Base-by-base conservation (phyloP, 768 basidiomycete genomes). In the Hygrophorus pudorinus region DNA sequence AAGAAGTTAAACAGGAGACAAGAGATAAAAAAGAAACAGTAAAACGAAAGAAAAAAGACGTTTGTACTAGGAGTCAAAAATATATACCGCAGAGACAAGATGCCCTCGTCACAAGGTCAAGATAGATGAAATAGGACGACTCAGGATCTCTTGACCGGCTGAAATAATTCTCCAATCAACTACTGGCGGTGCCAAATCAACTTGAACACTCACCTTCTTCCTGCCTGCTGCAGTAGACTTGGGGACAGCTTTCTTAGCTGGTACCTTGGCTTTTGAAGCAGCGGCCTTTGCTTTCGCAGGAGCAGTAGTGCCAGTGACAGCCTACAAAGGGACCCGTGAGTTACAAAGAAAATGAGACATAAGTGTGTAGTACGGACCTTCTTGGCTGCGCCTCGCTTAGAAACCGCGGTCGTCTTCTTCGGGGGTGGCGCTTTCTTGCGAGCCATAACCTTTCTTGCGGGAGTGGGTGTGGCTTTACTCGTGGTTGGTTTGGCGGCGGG, bases 231-330 rank as follows among this genome's bases (percentile, higher is more conserved):
- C 51, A 31, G 59, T 46, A 4, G 59, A 45, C 44, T 58, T 65
- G 16, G 59, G 48, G 13, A 54, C 44, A 18, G 59, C 46, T 47
- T 61, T 59, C 57, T 68, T 66, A 21, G 57, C 51, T 7, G 64
- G 61, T 48, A 49, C 54, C 40, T 64, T 34, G 10, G 42, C n/a
- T 21, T 50, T 67, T 59, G 64, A 67, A 6, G 64, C 62, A 7
- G 68, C 63, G 12, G 57, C 54, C 53, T 68, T 78, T 45, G 72
- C 66, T 46, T 68, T 70, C 4, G 63, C 51, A 27, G 65, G 38
- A 17, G 70, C 64, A 14, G 70, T 55, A 17, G 67, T 65, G 4
- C 71, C 70, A 41, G 65, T 66, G 9, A 64, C 62, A 50, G 62
- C 60, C 72, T 72, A 32, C 14, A 29, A 16, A 24, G 18, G 24